Percentiles rank a stretch among this genome's conserved stretches.
Evolutionary conservation across 331 rosid genomes (phyloP).

Genomic region (Spiraea crenata): DNA sequence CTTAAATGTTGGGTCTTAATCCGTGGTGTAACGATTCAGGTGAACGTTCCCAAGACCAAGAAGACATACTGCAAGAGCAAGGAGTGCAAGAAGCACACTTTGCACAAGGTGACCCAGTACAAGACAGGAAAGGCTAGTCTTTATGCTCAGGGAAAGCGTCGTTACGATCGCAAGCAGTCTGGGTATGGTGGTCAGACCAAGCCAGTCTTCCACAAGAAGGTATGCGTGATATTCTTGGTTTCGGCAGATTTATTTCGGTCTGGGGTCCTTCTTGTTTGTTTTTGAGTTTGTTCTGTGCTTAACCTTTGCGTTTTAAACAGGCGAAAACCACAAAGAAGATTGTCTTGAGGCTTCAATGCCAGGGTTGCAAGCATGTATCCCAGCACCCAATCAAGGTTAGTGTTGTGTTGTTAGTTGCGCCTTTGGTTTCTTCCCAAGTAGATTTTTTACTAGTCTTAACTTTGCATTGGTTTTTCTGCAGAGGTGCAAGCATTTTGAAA

Average conservation of each 20-base stretch:
- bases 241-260: neutral
- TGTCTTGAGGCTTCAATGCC: conserved; percentile 79
- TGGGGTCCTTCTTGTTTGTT: neutral
- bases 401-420: neutral
- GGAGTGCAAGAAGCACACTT: conserved; percentile 92
- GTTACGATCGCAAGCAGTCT: conserved; percentile 89
- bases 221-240: neutral
- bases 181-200: conserved; percentile 95
- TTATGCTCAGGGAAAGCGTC: conserved; percentile 90
- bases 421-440: neutral
- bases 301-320: conserved; percentile 25
- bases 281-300: neutral
- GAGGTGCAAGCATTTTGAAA: conserved; percentile 91
- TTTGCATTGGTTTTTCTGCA: conserved; percentile 28
- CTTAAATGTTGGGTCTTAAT: neutral
- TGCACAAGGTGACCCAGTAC: conserved; percentile 91
- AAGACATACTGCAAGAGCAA: conserved; percentile 96
- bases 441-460: neutral
- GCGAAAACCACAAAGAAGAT: conserved; percentile 84
- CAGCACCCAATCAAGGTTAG: conserved; percentile 77
- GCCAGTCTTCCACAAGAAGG: conserved; percentile 91
- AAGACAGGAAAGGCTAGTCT: conserved; percentile 88
- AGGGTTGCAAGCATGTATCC: conserved; percentile 79
- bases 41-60: conserved; percentile 97
- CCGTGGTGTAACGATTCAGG: conserved; percentile 32